A percentile compares a stretch with the other conserved stretches of the same genome.
Conservation (phyloP, 371 early-diverging fungal species). For the Rhizopus sp. region DNA sequence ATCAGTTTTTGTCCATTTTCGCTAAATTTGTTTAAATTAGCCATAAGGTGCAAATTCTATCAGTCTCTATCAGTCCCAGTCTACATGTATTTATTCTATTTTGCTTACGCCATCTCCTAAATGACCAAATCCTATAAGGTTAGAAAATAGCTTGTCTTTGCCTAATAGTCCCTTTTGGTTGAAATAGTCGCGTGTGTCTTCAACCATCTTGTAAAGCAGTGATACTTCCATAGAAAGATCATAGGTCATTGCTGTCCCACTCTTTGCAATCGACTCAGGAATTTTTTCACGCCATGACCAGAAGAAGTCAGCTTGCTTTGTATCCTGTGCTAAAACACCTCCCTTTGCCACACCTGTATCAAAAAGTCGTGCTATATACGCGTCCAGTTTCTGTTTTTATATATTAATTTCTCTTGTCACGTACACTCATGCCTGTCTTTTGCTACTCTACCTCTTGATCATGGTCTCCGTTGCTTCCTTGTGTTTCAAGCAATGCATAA, state of each 20-base stretch:
- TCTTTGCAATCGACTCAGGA: constrained; percentile 40
- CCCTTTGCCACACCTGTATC: constrained; percentile 60
- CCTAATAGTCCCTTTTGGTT: constrained; percentile 41
- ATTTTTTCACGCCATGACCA: constrained; percentile 47
- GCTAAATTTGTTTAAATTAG: constrained; percentile 60
- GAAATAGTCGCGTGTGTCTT: constrained; percentile 65
- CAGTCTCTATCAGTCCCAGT: constrained; percentile 64
- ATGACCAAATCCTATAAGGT: constrained; percentile 86
- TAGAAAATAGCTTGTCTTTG: constrained; percentile 42
- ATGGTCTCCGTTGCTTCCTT: constrained; percentile 77
- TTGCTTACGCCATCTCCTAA: constrained; percentile 73
- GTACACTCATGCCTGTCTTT: background rate
- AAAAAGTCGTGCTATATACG: constrained; percentile 57
- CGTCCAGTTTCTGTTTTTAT: constrained; percentile 55
- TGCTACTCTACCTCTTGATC: constrained; percentile 58
- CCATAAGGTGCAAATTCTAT: constrained; percentile 93
- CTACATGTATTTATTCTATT: constrained; percentile 19
- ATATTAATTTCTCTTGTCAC: background rate
- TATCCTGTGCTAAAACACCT: constrained; percentile 81
- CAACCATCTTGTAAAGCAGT: constrained; percentile 77
- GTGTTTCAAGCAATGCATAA: constrained; percentile 90
- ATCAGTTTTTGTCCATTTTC: constrained; percentile 56
- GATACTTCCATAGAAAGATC: constrained; percentile 85
- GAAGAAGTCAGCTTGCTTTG: constrained; percentile 35
- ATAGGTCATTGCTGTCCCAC: constrained; percentile 65